Evolutionary conservation across 164 flowering plant species (phyloP).

Genomic region (Chimonanthus salicifolius): DNA sequence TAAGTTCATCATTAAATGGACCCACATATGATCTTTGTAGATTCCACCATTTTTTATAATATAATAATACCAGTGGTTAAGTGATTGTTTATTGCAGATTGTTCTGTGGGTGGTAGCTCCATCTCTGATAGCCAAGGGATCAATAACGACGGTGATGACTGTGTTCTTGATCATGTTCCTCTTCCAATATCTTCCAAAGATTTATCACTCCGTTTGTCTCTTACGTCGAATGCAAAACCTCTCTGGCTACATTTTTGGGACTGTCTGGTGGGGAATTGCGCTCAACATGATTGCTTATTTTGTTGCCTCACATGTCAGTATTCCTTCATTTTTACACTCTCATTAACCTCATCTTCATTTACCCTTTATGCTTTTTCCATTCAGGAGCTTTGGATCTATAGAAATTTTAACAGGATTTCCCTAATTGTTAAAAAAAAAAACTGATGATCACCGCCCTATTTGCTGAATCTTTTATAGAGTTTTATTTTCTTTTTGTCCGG

Average conservation of each 20-base stretch:
- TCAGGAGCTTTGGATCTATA: too few relatives aligned
- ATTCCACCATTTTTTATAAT: too few relatives aligned
- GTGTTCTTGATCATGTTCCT: conserved; percentile 64
- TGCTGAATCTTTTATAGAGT: too few relatives aligned
- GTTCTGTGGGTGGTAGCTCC: conserved; percentile 79
- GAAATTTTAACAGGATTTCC: too few relatives aligned
- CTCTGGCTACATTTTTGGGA: conserved; percentile 86
- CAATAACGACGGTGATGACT: conserved; percentile 64
- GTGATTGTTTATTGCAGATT: conserved; percentile 46
- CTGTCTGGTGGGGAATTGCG: conserved; percentile 95
- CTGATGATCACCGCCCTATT: too few relatives aligned
- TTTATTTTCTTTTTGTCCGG: too few relatives aligned
- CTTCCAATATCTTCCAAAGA: conserved; percentile 84
- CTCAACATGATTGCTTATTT: conserved; percentile 90
- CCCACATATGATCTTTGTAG: too few relatives aligned
- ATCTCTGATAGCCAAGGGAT: conserved; percentile 44
- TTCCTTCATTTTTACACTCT: neutral
- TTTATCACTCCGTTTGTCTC: conserved; percentile 75
- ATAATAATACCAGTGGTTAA: neutral
- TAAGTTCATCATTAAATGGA: too few relatives aligned
- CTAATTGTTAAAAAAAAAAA: too few relatives aligned
- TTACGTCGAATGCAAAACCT: conserved; percentile 70
- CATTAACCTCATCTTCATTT: too few relatives aligned
- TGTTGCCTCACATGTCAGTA: conserved; percentile 80
- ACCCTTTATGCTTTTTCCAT: too few relatives aligned